A percentile compares a stretch with the other conserved stretches of the same genome.
phyloP scores from a whole-genome alignment of 768 basidiomycete genomes.

The Leucocoprinus leucothites region DNA sequence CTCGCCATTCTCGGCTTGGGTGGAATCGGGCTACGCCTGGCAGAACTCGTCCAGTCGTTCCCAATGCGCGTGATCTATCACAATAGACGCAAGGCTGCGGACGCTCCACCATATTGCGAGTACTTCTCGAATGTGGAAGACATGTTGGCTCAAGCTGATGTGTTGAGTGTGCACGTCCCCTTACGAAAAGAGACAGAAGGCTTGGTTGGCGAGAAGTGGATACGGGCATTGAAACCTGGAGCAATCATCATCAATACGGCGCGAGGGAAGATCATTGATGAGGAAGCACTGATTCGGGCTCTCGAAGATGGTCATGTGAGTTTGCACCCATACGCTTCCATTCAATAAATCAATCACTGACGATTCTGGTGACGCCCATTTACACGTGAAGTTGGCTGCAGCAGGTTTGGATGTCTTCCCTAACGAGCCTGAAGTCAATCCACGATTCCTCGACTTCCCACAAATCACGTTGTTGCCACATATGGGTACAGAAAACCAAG shows the following conservation, averaged over 20 bases:
- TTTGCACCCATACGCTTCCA: slow-evolving; percentile 11
- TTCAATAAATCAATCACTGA: background rate
- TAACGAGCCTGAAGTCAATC: slow-evolving; percentile 78
- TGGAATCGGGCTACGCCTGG: slow-evolving; percentile 71
- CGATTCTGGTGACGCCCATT: background rate
- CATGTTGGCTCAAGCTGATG: slow-evolving; percentile 72
- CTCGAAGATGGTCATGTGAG: slow-evolving; percentile 86
- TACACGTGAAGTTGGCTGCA: slow-evolving; percentile 55
- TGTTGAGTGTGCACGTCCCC: slow-evolving; percentile 85
- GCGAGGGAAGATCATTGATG: slow-evolving; percentile 87
- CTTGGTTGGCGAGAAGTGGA: slow-evolving; percentile 71
- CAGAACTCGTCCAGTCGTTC: slow-evolving; percentile 72
- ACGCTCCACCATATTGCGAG: slow-evolving; percentile 70
- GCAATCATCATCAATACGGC: slow-evolving; percentile 85
- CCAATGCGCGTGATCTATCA: slow-evolving; percentile 90
- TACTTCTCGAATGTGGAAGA: slow-evolving; percentile 65
- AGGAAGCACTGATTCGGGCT: slow-evolving; percentile 81
- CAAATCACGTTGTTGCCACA: slow-evolving; percentile 87
- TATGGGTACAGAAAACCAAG: slow-evolving; percentile 86
- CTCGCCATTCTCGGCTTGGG: slow-evolving; percentile 75
- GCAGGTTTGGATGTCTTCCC: slow-evolving; percentile 88
- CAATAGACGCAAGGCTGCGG: slow-evolving; percentile 51
- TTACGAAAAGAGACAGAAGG: slow-evolving; percentile 71
- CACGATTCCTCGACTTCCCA: slow-evolving; percentile 74
- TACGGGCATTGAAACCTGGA: slow-evolving; percentile 73